Evolutionary conservation across 2,329 filamentous ascomycete species (phyloP), one percentile per base, ranked within the genome.

Genomic region (Talaromyces sp.): DNA sequence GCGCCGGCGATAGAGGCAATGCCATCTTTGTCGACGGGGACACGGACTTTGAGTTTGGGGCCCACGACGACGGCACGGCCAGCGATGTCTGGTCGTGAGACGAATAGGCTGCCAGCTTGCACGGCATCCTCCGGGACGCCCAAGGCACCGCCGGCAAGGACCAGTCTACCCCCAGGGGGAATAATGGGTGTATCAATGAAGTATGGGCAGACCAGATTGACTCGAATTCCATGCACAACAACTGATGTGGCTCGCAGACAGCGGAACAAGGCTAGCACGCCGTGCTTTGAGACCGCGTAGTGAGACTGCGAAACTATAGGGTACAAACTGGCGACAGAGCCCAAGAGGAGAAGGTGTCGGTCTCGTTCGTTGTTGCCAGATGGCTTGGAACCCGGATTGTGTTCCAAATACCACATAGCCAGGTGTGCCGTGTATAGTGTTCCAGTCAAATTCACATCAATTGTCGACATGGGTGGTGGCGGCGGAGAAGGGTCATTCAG

Each of bases 181-280:
- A 87, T 69, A 51, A 89, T 80, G n/a, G 85, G 83, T 14, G 84
- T 87, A 65, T 85, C 82, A 66, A 82, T 80, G 70, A 88, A 89
- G 72, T 88, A 89, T 0, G 87, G 87, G 61, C 81, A 82, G n/a
- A 90, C 70, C 67, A 88, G 77, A 68, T 89, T 90, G 61, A 88
- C 76, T 51, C 88, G 80, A 48, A 89, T 74, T 26, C 83, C 83
- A 48, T 79, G 72, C 8, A 72, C 64, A 58, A 79, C 77, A 2
- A 80, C 75, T 0, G 80, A 63, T 7, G 74, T 81, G 3, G 76
- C 70, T 17, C 86, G 79, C 52, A 90, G 73, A 6, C 79, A 77
- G 50, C 87, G 80, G 71, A 87, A 89, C 35, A 89, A 74, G 0
- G 87, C 88, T 11, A 87, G 77, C 0, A 90, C 81, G 21, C 80